Conservation (phyloP, 768 basidiomycete genomes). For the Tricholoma terreum region DNA sequence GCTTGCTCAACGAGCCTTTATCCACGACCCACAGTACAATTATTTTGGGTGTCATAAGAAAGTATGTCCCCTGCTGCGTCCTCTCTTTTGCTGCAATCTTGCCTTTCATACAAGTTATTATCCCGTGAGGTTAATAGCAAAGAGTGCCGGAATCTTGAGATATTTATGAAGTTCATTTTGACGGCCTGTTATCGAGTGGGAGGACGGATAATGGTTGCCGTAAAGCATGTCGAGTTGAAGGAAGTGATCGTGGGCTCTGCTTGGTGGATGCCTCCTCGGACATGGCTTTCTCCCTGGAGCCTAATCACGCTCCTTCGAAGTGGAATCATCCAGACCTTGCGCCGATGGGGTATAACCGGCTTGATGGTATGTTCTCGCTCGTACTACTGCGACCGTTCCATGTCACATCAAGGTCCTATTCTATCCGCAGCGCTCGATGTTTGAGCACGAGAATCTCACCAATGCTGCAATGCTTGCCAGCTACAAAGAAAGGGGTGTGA, state of each 20-base stretch:
- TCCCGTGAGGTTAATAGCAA: not conserved
- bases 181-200: not conserved
- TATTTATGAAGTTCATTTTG: conserved; percentile 2
- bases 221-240: not conserved
- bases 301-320: conserved; percentile 1
- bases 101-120: not conserved
- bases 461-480: not conserved
- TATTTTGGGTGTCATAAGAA: conserved; percentile 3
- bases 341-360: conserved; percentile 4
- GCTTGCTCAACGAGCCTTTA: conserved; percentile 3
- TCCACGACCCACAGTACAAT: conserved; percentile 4
- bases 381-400: not conserved
- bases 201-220: conserved; percentile 7
- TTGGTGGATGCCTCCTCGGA: conserved; percentile 7
- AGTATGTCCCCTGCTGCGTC: not conserved
- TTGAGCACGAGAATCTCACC: not conserved
- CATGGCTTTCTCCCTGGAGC: conserved; percentile 3
- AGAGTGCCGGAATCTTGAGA: not conserved
- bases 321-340: conserved; percentile 2
- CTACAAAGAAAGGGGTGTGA: not conserved
- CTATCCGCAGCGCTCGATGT: not conserved
- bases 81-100: not conserved
- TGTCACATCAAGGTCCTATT: not conserved
- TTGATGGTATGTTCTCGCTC: not conserved
- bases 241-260: conserved; percentile 5